Evolutionary conservation across 352 stramenopile species (phyloP), one percentile per base, ranked within the genome.

Genomic region (Globisporangium yorkense): DNA sequence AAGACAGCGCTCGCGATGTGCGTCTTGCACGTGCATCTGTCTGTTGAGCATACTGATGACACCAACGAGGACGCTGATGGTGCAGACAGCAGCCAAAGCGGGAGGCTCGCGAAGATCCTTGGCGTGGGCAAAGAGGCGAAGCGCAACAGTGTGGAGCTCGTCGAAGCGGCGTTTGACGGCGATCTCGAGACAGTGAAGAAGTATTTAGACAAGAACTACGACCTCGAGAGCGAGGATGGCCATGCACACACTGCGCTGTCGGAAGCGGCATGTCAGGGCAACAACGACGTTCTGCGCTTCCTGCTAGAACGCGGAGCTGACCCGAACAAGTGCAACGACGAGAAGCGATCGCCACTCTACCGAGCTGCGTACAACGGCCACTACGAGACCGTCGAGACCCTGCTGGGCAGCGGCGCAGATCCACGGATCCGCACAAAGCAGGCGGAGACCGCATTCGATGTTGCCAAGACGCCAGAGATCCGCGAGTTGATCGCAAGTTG

Each of bases 161-260:
- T 97, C 29, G 89, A 97, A 62, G 84, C 80, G 27, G 88, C 85
- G 20, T 97, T 97, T 60, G 89, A 97, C 41, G 79, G 87, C 33
- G 85, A 97, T 18, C 56, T 96, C 20, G 83, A 88, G 0, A 71
- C 68, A 2, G 67, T 97, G 5, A 66, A 84, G 8, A 70, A 74
- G 13, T 80, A 67, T 48, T 51, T 97, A 5, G 85, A 92, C 45
- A 90, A 96, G 54, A 93, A 89, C 43, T 97, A 91, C 59, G 82
- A 96, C 48, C 59, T 96, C 12, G 89, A 97, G 39, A 92, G 75
- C 20, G 68, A 86, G 40, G 89, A 97, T 49, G 88, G 84, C 16
- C 85, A 94, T 44, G 71, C 80, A 5, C 88, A 97, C 63, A 96
- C 89, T 8, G 75, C 87, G 8, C 64, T 97, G 0, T 94, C 82